phyloP scores from a whole-genome alignment of 345 rosid genomes.

The Anastatica hierochuntica region DNA sequence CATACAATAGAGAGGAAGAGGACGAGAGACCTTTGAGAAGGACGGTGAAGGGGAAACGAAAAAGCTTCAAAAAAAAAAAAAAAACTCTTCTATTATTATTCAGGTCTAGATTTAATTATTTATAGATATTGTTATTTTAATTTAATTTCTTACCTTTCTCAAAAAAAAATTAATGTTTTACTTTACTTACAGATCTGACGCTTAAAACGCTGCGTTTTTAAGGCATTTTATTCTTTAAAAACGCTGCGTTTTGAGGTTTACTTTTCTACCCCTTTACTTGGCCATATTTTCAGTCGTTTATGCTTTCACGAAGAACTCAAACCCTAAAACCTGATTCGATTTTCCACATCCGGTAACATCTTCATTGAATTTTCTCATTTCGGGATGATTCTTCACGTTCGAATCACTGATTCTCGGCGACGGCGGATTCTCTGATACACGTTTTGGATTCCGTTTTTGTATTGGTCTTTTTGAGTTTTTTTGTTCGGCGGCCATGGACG shows the following conservation, averaged over 20 bases:
- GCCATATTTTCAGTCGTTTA: conserved; percentile 13
- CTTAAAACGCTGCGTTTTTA: too few relatives aligned
- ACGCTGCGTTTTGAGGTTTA: conserved; percentile 13
- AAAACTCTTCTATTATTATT: conserved; percentile 12
- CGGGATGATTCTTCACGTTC: background rate
- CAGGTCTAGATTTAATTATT: background rate
- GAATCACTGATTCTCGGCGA: conserved; percentile 15
- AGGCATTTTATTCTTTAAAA: too few relatives aligned
- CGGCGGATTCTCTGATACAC: conserved; percentile 23
- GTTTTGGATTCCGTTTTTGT: conserved; percentile 20
- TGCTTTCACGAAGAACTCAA: conserved; percentile 26
- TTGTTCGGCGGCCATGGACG: conserved; percentile 39
- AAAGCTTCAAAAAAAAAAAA: too few relatives aligned
- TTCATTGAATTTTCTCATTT: conserved; percentile 1
- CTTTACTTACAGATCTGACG: too few relatives aligned
- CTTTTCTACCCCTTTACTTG: conserved; percentile 7
- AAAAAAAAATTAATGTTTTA: too few relatives aligned
- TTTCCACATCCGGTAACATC: background rate
- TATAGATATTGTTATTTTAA: background rate
- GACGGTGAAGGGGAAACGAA: conserved; percentile 12
- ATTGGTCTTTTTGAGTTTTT: conserved; percentile 22
- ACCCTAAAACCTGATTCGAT: conserved; percentile 27
- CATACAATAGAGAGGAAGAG: conserved; percentile 10
- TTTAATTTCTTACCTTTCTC: too few relatives aligned
- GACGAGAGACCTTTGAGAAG: conserved; percentile 18